These are phyloP conservation scores for Arabidopsis suecica DNA, from an alignment of 345 rosid species.

Conservation along the genomic window DNA sequence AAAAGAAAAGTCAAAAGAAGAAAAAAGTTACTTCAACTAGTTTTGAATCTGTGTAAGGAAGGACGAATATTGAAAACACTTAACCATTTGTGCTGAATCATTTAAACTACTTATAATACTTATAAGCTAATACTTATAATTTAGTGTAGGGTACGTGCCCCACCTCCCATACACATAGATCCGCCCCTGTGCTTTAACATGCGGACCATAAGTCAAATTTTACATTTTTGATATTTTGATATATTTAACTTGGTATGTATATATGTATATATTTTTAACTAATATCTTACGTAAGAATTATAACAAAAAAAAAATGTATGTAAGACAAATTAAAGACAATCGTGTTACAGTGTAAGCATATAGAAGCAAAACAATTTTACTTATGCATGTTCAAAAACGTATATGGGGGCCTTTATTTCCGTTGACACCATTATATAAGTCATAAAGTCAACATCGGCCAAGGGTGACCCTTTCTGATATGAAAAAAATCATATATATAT, in stretches of 20 bases:
- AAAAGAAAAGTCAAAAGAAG: no score
- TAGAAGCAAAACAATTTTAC: constrained; percentile 1
- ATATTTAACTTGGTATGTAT: neutral
- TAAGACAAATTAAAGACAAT: neutral
- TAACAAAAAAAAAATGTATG: neutral
- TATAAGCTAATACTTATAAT: no score
- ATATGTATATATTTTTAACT: no score
- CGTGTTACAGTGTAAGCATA: neutral
- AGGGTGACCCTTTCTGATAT: neutral
- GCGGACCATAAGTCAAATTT: constrained; percentile 10
- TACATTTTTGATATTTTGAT: neutral
- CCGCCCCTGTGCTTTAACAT: constrained; percentile 20
- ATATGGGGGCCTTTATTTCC: constrained; percentile 13
- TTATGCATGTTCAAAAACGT: constrained; percentile 28
- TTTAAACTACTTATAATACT: no score
- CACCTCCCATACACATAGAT: no score
- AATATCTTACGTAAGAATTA: no score
- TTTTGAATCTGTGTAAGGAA: no score
- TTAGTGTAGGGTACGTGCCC: no score
- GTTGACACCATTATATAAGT: neutral
- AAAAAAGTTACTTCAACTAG: no score
- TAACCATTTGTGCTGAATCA: no score
- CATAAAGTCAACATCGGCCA: constrained; percentile 3
- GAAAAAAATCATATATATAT: neutral
- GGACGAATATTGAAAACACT: no score